A percentile compares a stretch with the other conserved stretches of the same genome.
These are phyloP conservation scores for Phellinidium pouzarii DNA, from an alignment of 1,284 basidiomycete genomes.

Conservation along the genomic window DNA sequence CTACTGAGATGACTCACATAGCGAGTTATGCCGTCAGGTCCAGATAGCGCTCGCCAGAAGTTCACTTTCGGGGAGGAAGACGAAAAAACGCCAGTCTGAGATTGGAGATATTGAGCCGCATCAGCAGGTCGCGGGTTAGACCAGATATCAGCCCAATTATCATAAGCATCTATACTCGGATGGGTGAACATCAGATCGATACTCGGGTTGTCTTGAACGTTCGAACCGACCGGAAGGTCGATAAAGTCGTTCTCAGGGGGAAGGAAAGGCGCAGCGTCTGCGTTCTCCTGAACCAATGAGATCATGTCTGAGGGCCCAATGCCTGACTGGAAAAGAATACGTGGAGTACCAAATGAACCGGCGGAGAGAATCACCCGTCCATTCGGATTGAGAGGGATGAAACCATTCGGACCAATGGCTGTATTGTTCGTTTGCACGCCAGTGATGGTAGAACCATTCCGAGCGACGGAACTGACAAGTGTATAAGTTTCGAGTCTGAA, in stretches of 20 bases:
- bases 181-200: slow-evolving; percentile 64
- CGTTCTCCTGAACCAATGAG: slow-evolving; percentile 39
- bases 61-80: slow-evolving; percentile 55
- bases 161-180: slow-evolving; percentile 52
- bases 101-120: slow-evolving; percentile 43
- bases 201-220: slow-evolving; percentile 52
- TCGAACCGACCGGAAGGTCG: slow-evolving; percentile 51
- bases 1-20: slow-evolving; percentile 31
- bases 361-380: slow-evolving; percentile 56
- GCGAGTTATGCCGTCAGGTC: slow-evolving; percentile 41
- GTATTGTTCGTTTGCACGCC: slow-evolving; percentile 59
- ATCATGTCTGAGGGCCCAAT: slow-evolving; percentile 60
- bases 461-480: slow-evolving; percentile 46
- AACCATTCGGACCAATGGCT: slow-evolving; percentile 43
- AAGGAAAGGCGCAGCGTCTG: slow-evolving; percentile 39
- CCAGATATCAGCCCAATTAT: slow-evolving; percentile 60
- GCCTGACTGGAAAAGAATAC: slow-evolving; percentile 56
- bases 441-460: slow-evolving; percentile 49
- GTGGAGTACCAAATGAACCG: slow-evolving; percentile 49
- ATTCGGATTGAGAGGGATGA: slow-evolving; percentile 48
- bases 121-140: slow-evolving; percentile 46
- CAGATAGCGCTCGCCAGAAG: slow-evolving; percentile 52
- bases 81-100: slow-evolving; percentile 50
- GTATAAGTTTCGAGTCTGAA: slow-evolving; percentile 45
- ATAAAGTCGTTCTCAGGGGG: slow-evolving; percentile 48